Evolutionary conservation across 257 asterid genomes (phyloP), one percentile per base, ranked within the genome.

Genomic region (Plantago major): DNA sequence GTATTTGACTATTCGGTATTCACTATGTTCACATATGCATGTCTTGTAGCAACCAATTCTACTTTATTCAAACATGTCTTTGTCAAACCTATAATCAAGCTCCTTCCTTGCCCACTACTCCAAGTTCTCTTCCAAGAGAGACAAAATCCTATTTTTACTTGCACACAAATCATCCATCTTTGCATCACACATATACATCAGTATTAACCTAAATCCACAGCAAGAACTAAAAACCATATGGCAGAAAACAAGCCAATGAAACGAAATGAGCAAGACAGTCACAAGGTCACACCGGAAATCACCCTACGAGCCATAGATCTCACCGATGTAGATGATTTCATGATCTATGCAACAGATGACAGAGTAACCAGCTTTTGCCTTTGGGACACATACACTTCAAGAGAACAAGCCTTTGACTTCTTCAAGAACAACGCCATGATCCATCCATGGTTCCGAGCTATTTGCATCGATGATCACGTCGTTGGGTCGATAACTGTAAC

Each of bases 331-430:
- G 87, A 83, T 68, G 84, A 84, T 69, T 69, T 84, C 76, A 81
- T 86, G 95, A 67, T 57, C 16, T 86, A 89, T 87, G 81, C 69
- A 16, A 49, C 74, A 33, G 89, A 84, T 71, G 87, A 76, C 5
- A 75, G 69, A 55, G 95, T 86, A 5, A 68, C 62, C 54, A 57
- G 55, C 11, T 81, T 66, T 67, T 78, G 84, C 71, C 6, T 11
- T 4, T 84, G 92, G 87, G 84, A 83, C 3, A 65, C 87, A 1
- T 81, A 78, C 69, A 78, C 81, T 45, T 79, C 78, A 3, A 80
- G 18, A 53, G 73, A 78, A 2, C 67, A 71, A 13, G 83, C 83
- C 3, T 46, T 71, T 6, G 22, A 67, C 22, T 77, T 47, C 67
- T 6, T 77, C 70, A 70, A 60, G 30, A 76, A 73, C 55, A n/a